phyloP scores from a whole-genome alignment of 352 stramenopile genomes.

The Pythium dissimile region DNA sequence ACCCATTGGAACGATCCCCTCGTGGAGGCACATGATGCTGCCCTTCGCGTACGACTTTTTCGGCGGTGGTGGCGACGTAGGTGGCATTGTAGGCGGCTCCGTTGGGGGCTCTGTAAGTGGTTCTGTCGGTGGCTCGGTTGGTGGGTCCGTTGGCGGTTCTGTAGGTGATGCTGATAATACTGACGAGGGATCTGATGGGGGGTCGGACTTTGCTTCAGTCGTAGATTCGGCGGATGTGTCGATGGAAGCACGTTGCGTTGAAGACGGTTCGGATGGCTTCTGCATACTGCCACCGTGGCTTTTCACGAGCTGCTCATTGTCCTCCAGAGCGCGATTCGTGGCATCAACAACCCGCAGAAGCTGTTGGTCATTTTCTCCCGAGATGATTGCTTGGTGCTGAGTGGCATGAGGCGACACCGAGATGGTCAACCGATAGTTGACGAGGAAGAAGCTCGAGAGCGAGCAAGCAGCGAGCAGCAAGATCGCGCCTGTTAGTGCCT shows the following conservation, averaged over 20 bases:
- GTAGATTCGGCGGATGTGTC: background rate
- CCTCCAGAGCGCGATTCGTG: background rate
- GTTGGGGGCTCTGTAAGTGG: background rate
- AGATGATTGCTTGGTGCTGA: constrained; percentile 8
- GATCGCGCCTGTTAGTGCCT: constrained; percentile 10
- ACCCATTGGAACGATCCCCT: constrained; percentile 26
- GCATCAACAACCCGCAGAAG: constrained; percentile 5
- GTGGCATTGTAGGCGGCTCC: background rate
- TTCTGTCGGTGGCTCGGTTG: background rate
- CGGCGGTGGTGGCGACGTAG: background rate
- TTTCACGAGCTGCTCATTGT: background rate
- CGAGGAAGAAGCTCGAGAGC: constrained; percentile 23
- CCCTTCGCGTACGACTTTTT: constrained; percentile 26
- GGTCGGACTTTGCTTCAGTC: background rate
- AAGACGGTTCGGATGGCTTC: background rate
- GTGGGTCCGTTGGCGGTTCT: background rate
- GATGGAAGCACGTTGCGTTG: background rate
- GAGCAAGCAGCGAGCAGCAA: constrained; percentile 17
- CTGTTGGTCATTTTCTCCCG: constrained; percentile 3
- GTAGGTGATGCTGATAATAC: background rate
- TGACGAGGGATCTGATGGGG: background rate
- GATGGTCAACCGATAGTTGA: constrained; percentile 17
- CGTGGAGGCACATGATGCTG: constrained; percentile 32
- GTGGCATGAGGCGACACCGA: constrained; percentile 1
- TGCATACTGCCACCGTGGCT: background rate